Percentiles rank a stretch among this genome's conserved stretches.
phyloP scores from a whole-genome alignment of 352 stramenopile species.

The Globisporangium solare region DNA sequence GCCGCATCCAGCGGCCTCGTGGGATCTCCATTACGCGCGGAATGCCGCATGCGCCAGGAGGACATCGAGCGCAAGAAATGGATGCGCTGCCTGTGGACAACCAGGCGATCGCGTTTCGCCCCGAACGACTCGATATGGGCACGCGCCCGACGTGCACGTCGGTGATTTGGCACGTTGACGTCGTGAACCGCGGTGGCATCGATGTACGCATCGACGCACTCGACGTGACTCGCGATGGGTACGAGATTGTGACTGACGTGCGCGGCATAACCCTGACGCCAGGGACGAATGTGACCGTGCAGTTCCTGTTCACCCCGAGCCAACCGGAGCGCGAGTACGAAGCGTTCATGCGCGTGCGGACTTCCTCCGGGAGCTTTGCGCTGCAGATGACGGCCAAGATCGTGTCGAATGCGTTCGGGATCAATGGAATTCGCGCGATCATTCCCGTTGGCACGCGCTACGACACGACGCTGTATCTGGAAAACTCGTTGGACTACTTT shows the following conservation, averaged over 20 bases:
- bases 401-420: constrained; percentile 23
- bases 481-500: constrained; percentile 33
- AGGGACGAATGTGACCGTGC: constrained; percentile 25
- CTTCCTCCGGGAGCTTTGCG: constrained; percentile 42
- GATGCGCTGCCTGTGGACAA: constrained; percentile 9
- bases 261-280: constrained; percentile 31
- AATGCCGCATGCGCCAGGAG: constrained; percentile 3
- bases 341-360: constrained; percentile 34
- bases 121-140: constrained; percentile 30
- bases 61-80: background rate
- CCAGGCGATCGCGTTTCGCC: constrained; percentile 34
- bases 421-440: constrained; percentile 22
- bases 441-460: constrained; percentile 30
- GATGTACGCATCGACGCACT: constrained; percentile 30
- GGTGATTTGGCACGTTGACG: constrained; percentile 22
- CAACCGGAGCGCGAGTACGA: constrained; percentile 19
- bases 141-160: constrained; percentile 30
- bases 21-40: constrained; percentile 37
- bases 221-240: constrained; percentile 39
- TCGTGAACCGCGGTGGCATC: constrained; percentile 30
- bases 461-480: constrained; percentile 29
- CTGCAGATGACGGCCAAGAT: constrained; percentile 31
- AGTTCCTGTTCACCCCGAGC: constrained; percentile 34
- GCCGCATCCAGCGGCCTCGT: constrained; percentile 16
- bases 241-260: constrained; percentile 34